phyloP scores from a whole-genome alignment of 2,329 filamentous ascomycete genomes.

The Monilinia polystroma region DNA sequence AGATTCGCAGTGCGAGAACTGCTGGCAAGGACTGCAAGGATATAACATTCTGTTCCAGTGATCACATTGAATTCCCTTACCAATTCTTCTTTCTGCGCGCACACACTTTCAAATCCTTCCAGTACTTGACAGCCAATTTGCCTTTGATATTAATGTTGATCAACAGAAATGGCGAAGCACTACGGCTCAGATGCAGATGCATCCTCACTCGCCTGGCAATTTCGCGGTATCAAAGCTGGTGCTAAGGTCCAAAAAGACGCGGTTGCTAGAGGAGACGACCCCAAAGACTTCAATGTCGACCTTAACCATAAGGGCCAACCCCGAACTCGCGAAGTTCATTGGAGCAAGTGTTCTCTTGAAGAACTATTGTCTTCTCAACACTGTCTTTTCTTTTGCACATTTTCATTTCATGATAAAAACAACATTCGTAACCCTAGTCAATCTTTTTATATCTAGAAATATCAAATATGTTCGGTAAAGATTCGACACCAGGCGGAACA shows the following conservation, averaged over 20 bases:
- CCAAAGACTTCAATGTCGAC: conserved; percentile 21
- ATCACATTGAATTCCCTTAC: background rate
- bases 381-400: background rate
- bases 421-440: background rate
- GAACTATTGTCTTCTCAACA: background rate
- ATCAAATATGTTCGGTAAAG: conserved; percentile 48
- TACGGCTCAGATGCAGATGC: conserved; percentile 24
- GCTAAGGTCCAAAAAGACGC: conserved; percentile 49
- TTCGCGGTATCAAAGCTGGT: conserved; percentile 54
- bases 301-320: conserved; percentile 23
- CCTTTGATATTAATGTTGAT: conserved; percentile 23
- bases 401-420: background rate
- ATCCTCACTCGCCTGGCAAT: conserved; percentile 52
- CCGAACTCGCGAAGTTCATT: background rate
- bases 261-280: conserved; percentile 33
- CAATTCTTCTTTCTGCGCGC: background rate
- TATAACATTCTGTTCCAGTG: conserved; percentile 5
- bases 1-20: conserved; percentile 39
- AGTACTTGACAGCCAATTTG: background rate
- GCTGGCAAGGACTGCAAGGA: conserved; percentile 38
- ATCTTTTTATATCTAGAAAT: conserved; percentile 10
- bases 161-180: conserved; percentile 24
- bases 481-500: conserved; percentile 57
- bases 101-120: background rate
- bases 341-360: conserved; percentile 8